Evolutionary conservation across 2,329 filamentous ascomycete genomes (phyloP), one percentile per base, ranked within the genome.

Genomic region (Aspergillus pseudotamarii): DNA sequence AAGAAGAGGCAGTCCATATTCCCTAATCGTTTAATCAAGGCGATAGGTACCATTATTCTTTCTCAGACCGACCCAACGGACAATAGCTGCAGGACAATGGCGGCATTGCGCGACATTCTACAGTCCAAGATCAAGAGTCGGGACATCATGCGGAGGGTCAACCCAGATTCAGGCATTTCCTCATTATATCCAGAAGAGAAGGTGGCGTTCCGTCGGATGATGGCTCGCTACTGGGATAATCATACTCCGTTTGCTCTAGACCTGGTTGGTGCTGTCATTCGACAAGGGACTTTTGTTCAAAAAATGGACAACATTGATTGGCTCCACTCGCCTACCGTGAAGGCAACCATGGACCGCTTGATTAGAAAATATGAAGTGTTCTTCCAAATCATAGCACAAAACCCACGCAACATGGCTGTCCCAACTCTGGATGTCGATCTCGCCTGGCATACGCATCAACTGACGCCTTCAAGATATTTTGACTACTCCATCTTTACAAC

Each of bases 241-340:
- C 70, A 69, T 6, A 76, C 74, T 0, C 72, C 71, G 0, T 80
- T 81, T 53, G 72, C 75, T 1, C 71, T 81, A 2, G 77, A 82
- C 46, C 75, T 81, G 2, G 72, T 78, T 28, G 79, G 78, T 1
- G 78, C 79, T 0, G 79, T 81, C 4, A 75, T 81, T 58, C 75
- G 79, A n/a, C 79, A 81, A 59, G 78, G 79, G 0, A 75, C 72
- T 1, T 82, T 81, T 62, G 69, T 79, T 14, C 73, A 78, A 56
- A 81, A 94, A 79, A 94, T 94, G 91, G 83, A 86, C 68, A 83
- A 85, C 67, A 86, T 94, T 54, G 90, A 93, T 76, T 94, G 91
- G 91, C 80, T 94, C 1, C 91, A 92, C 74, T 91, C 88, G 30
- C 91, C 91, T 0, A 81, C 87, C 0, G 83, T 88, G 0, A 78